These are phyloP conservation scores for Mycena olivaceomarginata DNA, from an alignment of 768 basidiomycete genomes.

Conservation along the genomic window DNA sequence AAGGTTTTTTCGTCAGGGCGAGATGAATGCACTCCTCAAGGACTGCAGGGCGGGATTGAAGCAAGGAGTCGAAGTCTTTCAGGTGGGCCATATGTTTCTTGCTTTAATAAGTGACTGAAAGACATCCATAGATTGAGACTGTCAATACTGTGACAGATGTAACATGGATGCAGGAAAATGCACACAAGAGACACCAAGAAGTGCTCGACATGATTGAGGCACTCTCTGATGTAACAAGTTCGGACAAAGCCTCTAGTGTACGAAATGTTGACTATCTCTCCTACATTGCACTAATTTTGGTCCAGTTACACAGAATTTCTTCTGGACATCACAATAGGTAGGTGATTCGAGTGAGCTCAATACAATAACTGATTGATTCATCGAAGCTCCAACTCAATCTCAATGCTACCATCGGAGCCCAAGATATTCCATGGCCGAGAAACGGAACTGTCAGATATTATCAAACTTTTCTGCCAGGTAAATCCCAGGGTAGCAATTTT, in stretches of 20 bases:
- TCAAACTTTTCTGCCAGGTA: background rate
- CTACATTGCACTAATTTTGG: too few relatives aligned
- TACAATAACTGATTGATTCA: background rate
- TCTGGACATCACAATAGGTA: too few relatives aligned
- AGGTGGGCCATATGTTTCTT: background rate
- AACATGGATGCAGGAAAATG: background rate
- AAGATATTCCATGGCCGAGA: too few relatives aligned
- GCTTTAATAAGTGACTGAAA: too few relatives aligned
- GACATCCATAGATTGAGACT: background rate
- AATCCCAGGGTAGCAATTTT: background rate
- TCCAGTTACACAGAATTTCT: too few relatives aligned
- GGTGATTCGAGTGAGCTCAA: too few relatives aligned
- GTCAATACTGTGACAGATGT: background rate
- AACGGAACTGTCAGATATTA: background rate
- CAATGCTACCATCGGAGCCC: background rate
- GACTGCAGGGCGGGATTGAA: background rate
- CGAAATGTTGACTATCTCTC: too few relatives aligned
- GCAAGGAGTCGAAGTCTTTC: background rate
- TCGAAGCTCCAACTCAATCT: background rate
- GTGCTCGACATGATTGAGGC: too few relatives aligned
- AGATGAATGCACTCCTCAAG: background rate
- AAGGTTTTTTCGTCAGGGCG: background rate
- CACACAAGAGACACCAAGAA: too few relatives aligned
- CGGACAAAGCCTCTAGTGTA: too few relatives aligned
- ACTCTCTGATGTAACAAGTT: too few relatives aligned